Base-by-base conservation (phyloP, 768 basidiomycete species). In the Leccinum barrowsii region DNA sequence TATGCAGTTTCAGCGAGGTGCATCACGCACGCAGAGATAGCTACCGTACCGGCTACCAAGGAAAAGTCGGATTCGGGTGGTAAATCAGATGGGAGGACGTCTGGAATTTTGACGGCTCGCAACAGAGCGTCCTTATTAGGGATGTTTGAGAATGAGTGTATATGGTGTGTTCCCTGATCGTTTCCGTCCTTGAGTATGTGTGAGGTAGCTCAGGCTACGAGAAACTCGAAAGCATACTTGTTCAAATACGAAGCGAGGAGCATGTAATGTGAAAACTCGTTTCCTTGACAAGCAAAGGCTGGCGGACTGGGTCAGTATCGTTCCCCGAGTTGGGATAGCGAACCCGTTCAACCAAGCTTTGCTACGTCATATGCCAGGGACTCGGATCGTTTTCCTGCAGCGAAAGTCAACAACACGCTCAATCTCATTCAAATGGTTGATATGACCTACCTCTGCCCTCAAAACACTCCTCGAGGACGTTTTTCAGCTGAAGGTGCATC, bases 181-280 rank as follows among this genome's bases (percentile, higher is more conserved):
- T 71, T 17, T 82, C 75, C 2, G 91, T 92, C 62, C 92, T 80
- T 66, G 17, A 32, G 7, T 19, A 47, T n/a, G 49, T 17, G 48
- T 51, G 37, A 50, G 50, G 37, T 35, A 22, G 15, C 17, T 28
- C 55, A 24, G 6, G 17, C 17, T 17, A 13, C 11, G 28, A 28
- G 2, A 26, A 50, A 22, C 5, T 54, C 22, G 40, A 53, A 54
- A 50, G 48, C 81, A 10, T 65, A 93, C 94, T 82, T 82, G 69
- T 98, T 98, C 51, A 98, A 77, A 21, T 87, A 88, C 4, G 95
- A 97, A 2, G 90, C 79, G 5, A 98, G 83, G 13, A 98, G 81
- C 94, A 95, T 96, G 73, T 92, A 93, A 63, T 95, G 90, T 28
- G 92, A 94, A 70, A 97, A 97, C 73, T 98, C 95, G 69, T 97